These are phyloP conservation scores for Triangularia verruculosa DNA, from an alignment of 2,329 filamentous ascomycete genomes.

Conservation along the genomic window DNA sequence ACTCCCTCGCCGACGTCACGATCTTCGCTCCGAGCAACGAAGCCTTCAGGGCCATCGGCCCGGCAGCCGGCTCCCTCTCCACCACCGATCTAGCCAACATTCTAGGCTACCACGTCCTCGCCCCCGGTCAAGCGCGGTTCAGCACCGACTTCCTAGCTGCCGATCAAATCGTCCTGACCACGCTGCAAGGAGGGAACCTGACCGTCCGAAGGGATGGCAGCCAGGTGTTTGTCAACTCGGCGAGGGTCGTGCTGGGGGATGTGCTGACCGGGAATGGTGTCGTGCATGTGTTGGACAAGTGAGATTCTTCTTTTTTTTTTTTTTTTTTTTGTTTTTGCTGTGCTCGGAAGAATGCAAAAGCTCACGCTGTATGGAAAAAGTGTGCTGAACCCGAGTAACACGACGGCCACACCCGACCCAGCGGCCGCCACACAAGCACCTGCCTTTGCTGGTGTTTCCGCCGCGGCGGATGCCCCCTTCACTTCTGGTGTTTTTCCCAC, in stretches of 20 bases:
- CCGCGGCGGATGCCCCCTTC: conserved; percentile 29
- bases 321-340: too few relatives aligned
- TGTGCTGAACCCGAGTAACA: conserved; percentile 36
- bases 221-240: conserved; percentile 47
- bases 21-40: conserved; percentile 62
- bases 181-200: conserved; percentile 21
- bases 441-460: conserved; percentile 30
- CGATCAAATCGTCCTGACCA: conserved; percentile 17
- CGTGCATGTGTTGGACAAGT: conserved; percentile 57
- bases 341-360: too few relatives aligned
- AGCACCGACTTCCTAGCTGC: conserved; percentile 21
- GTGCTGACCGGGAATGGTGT: conserved; percentile 55
- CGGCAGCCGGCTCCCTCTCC: conserved; percentile 45
- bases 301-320: conserved; percentile 25
- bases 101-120: conserved; percentile 63
- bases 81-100: conserved; percentile 48
- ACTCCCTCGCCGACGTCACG: conserved; percentile 49
- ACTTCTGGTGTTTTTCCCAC: conserved; percentile 30
- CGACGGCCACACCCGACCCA: conserved; percentile 32
- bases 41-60: conserved; percentile 57
- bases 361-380: conserved; percentile 34
- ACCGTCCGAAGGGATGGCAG: conserved; percentile 19
- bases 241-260: conserved; percentile 47
- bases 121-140: conserved; percentile 36
- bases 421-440: conserved; percentile 32